These are phyloP conservation scores for Stellera chamaejasme DNA, from an alignment of 345 rosid genomes.

Conservation along the genomic window DNA sequence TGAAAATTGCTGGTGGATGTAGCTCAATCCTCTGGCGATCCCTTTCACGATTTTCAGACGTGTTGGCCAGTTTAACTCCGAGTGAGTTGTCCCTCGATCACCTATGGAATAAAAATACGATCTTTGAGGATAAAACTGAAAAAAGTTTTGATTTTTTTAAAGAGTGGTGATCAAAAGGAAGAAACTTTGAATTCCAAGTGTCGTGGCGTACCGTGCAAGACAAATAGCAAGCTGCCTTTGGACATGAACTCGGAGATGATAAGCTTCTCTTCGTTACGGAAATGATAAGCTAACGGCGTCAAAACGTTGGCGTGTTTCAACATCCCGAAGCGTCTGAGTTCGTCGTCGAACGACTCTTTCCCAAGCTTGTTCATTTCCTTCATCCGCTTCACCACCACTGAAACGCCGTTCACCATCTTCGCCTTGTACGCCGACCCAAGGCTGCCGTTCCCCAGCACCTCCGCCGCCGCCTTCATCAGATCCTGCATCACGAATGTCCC, in stretches of 20 bases:
- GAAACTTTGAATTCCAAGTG: too few relatives aligned
- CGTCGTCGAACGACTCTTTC: slow-evolving; percentile 51
- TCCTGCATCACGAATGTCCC: slow-evolving; percentile 60
- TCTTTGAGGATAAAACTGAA: too few relatives aligned
- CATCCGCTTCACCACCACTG: slow-evolving; percentile 85
- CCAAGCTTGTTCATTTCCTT: slow-evolving; percentile 61
- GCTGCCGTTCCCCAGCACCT: slow-evolving; percentile 79
- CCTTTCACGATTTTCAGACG: slow-evolving; percentile 59
- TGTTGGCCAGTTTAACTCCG: slow-evolving; percentile 53
- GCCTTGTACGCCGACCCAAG: slow-evolving; percentile 94
- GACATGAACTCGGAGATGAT: slow-evolving; percentile 71
- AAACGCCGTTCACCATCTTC: slow-evolving; percentile 48
- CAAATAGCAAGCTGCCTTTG: slow-evolving; percentile 66
- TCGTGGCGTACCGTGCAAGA: slow-evolving; percentile 58
- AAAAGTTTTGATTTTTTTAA: too few relatives aligned
- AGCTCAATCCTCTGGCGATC: slow-evolving; percentile 48
- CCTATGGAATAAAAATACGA: slow-evolving; percentile 12
- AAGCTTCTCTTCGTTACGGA: slow-evolving; percentile 78
- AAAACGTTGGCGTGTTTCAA: slow-evolving; percentile 56
- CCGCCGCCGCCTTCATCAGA: slow-evolving; percentile 91
- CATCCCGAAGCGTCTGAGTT: slow-evolving; percentile 61
- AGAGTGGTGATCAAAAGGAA: too few relatives aligned
- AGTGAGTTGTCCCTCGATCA: slow-evolving; percentile 47
- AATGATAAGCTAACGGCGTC: slow-evolving; percentile 79
- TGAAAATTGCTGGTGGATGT: slow-evolving; percentile 47